Evolutionary conservation across 2,329 filamentous ascomycete genomes (phyloP).

Genomic region (Phialocephala sp.): DNA sequence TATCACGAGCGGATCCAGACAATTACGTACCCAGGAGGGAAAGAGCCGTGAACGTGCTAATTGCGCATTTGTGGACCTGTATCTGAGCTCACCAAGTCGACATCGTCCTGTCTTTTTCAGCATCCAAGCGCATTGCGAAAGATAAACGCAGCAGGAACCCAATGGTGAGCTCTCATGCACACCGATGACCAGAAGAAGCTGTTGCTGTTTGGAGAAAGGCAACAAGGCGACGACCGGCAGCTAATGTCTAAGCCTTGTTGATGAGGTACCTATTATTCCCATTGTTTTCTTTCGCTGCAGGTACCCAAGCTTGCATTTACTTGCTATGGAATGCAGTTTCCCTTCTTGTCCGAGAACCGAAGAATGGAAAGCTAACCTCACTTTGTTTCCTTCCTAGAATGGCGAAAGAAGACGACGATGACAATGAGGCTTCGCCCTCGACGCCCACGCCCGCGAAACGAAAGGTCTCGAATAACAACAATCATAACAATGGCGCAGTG

Average conservation of each 20-base stretch:
- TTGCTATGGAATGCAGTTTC: neutral
- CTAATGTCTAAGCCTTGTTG: conserved; percentile 3
- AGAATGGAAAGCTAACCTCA: conserved; percentile 1
- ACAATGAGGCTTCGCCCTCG: conserved; percentile 1
- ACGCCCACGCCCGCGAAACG: conserved; percentile 11
- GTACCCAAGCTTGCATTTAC: neutral
- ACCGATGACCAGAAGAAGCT: neutral
- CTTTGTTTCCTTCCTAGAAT: neutral
- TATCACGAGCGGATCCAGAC: neutral
- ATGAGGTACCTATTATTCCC: neutral
- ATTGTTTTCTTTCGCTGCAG: neutral
- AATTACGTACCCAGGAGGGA: neutral
- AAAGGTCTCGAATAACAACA: conserved; percentile 5
- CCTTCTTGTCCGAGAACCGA: neutral
- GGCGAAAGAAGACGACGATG: conserved; percentile 11
- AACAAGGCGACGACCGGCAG: neutral
- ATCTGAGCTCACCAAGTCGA: neutral
- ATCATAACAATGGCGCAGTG: conserved; percentile 13
- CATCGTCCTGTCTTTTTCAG: neutral
- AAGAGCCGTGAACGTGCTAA: conserved; percentile 7
- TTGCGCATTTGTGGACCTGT: conserved; percentile 6
- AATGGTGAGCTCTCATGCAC: neutral
- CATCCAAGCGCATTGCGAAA: neutral
- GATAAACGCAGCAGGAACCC: neutral
- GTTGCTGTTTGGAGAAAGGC: neutral